phyloP scores from a whole-genome alignment of 2,329 filamentous ascomycete genomes.

The Ceratocystis alfenasii region DNA sequence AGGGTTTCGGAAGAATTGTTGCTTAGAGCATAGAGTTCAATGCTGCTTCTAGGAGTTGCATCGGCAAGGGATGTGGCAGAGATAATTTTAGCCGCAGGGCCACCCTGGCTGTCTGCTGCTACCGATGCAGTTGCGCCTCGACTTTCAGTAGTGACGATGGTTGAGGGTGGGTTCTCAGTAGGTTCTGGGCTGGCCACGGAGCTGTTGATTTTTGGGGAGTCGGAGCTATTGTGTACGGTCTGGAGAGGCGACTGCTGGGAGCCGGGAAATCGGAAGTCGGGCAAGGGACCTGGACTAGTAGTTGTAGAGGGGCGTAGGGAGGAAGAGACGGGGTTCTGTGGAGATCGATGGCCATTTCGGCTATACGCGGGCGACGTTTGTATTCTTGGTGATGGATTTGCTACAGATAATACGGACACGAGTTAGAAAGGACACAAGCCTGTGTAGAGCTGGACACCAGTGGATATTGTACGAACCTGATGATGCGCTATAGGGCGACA shows the following conservation, averaged over 20 bases:
- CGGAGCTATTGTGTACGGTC: slow-evolving; percentile 28
- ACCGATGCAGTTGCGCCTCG: slow-evolving; percentile 7
- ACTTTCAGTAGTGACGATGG: background rate
- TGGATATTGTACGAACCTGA: slow-evolving; percentile 31
- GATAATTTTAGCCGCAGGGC: slow-evolving; percentile 56
- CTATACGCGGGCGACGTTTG: slow-evolving; percentile 43
- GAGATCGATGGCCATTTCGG: slow-evolving; percentile 27
- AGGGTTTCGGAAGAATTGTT: slow-evolving; percentile 92
- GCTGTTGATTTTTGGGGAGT: slow-evolving; percentile 30
- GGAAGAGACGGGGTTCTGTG: slow-evolving; percentile 24
- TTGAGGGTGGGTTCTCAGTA: background rate
- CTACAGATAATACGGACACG: slow-evolving; percentile 24
- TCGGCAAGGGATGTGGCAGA: slow-evolving; percentile 44
- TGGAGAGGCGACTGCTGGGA: slow-evolving; percentile 32
- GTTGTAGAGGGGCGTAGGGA: slow-evolving; percentile 31
- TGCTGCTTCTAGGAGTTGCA: slow-evolving; percentile 77
- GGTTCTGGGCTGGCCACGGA: slow-evolving; percentile 25
- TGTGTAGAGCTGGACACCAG: too few relatives aligned
- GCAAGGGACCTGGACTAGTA: slow-evolving; percentile 32
- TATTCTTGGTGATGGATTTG: slow-evolving; percentile 35
- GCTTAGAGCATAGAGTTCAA: slow-evolving; percentile 88
- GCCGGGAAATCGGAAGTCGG: slow-evolving; percentile 48
- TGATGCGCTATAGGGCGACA: slow-evolving; percentile 34
- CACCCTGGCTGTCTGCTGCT: slow-evolving; percentile 42
- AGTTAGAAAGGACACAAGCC: background rate